Percentiles rank a stretch among this genome's conserved stretches.
phyloP scores from a whole-genome alignment of 179 eudicot genomes.

The Patellifolia procumbens region DNA sequence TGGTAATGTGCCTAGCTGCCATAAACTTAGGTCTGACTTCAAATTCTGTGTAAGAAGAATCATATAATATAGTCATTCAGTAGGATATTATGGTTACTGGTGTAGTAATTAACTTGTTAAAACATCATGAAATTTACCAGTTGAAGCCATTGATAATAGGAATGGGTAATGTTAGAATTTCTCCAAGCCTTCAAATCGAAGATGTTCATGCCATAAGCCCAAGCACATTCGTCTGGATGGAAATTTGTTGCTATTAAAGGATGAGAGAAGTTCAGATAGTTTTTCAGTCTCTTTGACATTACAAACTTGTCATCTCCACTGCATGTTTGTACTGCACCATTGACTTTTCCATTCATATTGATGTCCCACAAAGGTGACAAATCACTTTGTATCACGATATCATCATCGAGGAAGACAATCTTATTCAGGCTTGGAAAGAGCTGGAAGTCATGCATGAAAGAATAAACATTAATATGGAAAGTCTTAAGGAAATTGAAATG shows the following conservation, averaged over 20 bases:
- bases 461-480: background rate
- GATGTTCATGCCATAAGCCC: slow-evolving; percentile 99
- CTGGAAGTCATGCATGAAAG: slow-evolving; percentile 44
- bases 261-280: slow-evolving; percentile 92
- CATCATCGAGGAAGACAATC: slow-evolving; percentile 90
- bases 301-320: slow-evolving; percentile 91
- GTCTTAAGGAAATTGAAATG: background rate
- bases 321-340: slow-evolving; percentile 99
- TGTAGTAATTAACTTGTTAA: background rate
- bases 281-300: slow-evolving; percentile 87
- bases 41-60: slow-evolving; percentile 59
- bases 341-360: slow-evolving; percentile 89
- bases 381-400: slow-evolving; percentile 90
- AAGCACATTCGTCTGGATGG: slow-evolving; percentile 92
- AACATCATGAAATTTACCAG: slow-evolving; percentile 43
- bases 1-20: slow-evolving; percentile 96
- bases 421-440: slow-evolving; percentile 85
- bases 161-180: slow-evolving; percentile 64
- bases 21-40: slow-evolving; percentile 89
- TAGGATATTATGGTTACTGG: background rate
- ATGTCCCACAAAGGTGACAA: slow-evolving; percentile 63
- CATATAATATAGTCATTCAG: background rate
- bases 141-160: slow-evolving; percentile 82
- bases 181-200: slow-evolving; percentile 95
- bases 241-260: slow-evolving; percentile 73